Conservation (phyloP, 345 rosid genomes). For the Hypericum androsaemum region DNA sequence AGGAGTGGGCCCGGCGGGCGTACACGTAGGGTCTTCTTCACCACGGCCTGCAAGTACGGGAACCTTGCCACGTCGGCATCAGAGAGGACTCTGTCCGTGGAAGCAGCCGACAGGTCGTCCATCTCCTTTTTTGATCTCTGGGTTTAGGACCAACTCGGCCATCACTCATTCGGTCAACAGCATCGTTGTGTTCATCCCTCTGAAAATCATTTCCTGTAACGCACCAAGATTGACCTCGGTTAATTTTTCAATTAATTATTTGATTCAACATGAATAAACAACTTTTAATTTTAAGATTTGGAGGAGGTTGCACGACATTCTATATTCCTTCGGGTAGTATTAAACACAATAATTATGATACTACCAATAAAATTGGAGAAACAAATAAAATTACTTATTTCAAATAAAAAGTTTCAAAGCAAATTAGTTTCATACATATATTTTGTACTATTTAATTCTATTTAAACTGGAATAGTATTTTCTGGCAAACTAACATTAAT, state of each 20-base stretch:
- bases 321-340: not conserved
- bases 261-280: too few species aligned
- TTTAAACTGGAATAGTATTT: too few species aligned
- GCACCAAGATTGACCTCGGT: too few species aligned
- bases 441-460: too few species aligned
- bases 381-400: too few species aligned
- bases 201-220: conserved; percentile 73
- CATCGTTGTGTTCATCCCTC: conserved; percentile 88
- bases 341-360: not conserved
- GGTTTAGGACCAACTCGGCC: conserved; percentile 71
- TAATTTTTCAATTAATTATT: too few species aligned
- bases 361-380: not conserved
- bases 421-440: too few species aligned
- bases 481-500: too few species aligned
- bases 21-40: conserved; percentile 58
- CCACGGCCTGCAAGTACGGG: conserved; percentile 65
- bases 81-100: conserved; percentile 11
- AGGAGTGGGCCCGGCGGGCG: conserved; percentile 94
- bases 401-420: too few species aligned
- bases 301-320: too few species aligned
- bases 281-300: too few species aligned
- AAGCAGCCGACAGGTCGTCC: conserved; percentile 5
- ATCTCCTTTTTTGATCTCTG: conserved; percentile 44
- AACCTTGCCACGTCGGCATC: conserved; percentile 49
- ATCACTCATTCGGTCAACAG: conserved; percentile 82